These are phyloP conservation scores for Rhodotorula sp. DNA, from an alignment of 1,284 basidiomycete species.

Conservation along the genomic window DNA sequence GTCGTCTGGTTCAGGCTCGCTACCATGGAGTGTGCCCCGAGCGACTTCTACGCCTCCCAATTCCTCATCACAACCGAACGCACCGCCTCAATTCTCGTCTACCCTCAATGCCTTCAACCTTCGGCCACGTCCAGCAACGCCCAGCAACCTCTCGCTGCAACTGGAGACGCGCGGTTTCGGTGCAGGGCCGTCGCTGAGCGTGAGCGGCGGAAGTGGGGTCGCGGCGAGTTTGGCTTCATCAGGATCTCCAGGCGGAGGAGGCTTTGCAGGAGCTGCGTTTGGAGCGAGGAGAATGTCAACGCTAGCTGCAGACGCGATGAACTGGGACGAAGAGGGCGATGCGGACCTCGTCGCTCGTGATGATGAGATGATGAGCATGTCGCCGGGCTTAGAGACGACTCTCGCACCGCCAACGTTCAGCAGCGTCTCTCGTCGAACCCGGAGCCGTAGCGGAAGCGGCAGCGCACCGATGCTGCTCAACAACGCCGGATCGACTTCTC, in stretches of 20 bases:
- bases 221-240: too few relatives aligned
- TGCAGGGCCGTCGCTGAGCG: not conserved
- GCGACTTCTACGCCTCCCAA: too few relatives aligned
- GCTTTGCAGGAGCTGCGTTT: not conserved
- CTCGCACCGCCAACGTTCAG: not conserved
- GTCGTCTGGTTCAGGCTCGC: too few relatives aligned
- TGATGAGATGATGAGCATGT: slow-evolving; percentile 16
- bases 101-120: slow-evolving; percentile 20
- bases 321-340: slow-evolving; percentile 10
- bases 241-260: too few relatives aligned
- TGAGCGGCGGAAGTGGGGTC: not conserved
- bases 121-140: not conserved
- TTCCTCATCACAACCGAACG: not conserved
- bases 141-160: slow-evolving; percentile 20
- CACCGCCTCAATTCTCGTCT: slow-evolving; percentile 10
- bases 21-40: too few relatives aligned
- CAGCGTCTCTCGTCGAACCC: slow-evolving; percentile 1
- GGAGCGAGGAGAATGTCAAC: not conserved
- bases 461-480: not conserved
- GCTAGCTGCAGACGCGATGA: slow-evolving; percentile 11
- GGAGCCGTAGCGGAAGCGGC: slow-evolving; percentile 21
- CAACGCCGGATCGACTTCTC: not conserved
- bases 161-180: slow-evolving; percentile 11
- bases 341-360: not conserved
- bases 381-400: slow-evolving; percentile 1